Base-by-base conservation (phyloP, 805 yeast species). In the Spathaspora arborariae region DNA sequence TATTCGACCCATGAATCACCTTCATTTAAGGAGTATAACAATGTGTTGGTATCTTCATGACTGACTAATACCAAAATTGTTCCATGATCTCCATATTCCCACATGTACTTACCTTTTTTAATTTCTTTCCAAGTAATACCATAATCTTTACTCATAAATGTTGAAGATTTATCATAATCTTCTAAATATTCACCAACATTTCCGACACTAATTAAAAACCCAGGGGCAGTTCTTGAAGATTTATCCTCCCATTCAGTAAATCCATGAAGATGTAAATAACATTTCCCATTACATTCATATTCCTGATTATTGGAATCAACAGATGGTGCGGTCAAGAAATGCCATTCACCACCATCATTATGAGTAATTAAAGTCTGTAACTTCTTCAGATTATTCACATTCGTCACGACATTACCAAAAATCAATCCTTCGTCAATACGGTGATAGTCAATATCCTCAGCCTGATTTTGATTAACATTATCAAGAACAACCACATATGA, bases 51-150 rank as follows among this genome's bases (percentile, higher is more conserved):
- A 6, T 72, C 67, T 24, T 78, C 82, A 3, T 65, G 70, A 4
- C 78, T 80, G 1, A 85, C 92, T 42, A 91, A 62, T 1, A 88
- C 88, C 43, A 94, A 65, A 27, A 94, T 77, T 1, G 96, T 83
- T 16, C 99, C 99, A 53, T 88, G 87, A 64, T 94, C 99, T 51
- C 97, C 98, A 63, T 75, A 94, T 65, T 91, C 98, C 98, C 98
- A 94, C 79, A 85, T 85, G 55, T 80, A 78, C 1, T 81, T 76
- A 4, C 95, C 94, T 50, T 84, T 80, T 48, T 67, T 74, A 22
- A 92, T 70, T 64, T 88, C 96, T 44, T 65, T 79, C 98, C 98
- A 94, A 3, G 89, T 78, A n/a, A 81, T 67, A 47, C 99, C 99
- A 1, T 94, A 99, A 66, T 94, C 98, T n/a, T 77, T 72, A 2